Conservation (phyloP, 139 green algal genomes). For the Haematococcus sp. region DNA sequence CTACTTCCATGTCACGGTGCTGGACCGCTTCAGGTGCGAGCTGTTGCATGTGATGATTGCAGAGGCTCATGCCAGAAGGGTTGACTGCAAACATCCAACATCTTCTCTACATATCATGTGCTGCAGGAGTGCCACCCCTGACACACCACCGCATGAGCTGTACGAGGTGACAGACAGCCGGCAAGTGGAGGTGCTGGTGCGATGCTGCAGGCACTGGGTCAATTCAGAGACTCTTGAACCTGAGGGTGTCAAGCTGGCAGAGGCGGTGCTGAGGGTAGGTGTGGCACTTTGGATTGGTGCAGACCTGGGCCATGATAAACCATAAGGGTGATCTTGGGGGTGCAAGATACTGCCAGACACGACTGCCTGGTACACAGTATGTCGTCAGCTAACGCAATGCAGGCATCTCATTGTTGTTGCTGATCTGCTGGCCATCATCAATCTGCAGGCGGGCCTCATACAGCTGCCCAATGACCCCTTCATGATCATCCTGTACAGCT, state of each 20-base stretch:
- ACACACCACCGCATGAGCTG: too few species aligned
- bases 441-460: conserved; percentile 20
- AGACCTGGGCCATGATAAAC: too few species aligned
- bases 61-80: too few species aligned
- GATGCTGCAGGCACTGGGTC: conserved; percentile 29
- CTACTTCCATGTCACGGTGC: neutral
- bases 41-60: neutral
- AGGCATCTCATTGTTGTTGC: too few species aligned
- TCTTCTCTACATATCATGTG: too few species aligned
- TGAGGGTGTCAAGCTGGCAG: conserved; percentile 11
- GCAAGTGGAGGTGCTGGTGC: conserved; percentile 44
- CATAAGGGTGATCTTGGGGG: conserved; percentile 36
- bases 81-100: neutral
- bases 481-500: conserved; percentile 39
- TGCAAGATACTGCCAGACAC: too few species aligned
- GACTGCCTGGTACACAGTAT: too few species aligned
- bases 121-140: too few species aligned
- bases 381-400: too few species aligned
- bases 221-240: conserved; percentile 11
- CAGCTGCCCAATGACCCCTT: conserved; percentile 31
- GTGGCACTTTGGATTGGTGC: too few species aligned
- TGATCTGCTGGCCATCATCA: too few species aligned
- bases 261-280: conserved; percentile 36
- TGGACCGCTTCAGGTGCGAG: conserved; percentile 7
- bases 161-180: conserved; percentile 20